phyloP scores from a whole-genome alignment of 2,329 filamentous ascomycete genomes.

The Neospermospora avenae region DNA sequence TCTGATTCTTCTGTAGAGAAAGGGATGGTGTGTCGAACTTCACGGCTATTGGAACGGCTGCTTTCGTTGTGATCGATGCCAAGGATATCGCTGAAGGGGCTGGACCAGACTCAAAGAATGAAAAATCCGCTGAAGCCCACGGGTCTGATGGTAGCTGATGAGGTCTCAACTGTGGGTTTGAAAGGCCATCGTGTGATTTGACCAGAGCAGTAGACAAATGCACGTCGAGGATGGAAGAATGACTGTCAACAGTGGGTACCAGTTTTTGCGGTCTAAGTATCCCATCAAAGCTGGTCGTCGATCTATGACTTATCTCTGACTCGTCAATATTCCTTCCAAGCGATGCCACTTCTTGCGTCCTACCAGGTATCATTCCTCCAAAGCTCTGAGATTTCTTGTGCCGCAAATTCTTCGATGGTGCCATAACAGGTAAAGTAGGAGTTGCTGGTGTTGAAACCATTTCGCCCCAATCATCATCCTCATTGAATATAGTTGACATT shows the following conservation, averaged over 20 bases:
- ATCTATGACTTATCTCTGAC: constrained; percentile 4
- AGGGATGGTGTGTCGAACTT: constrained; percentile 8
- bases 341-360: background rate
- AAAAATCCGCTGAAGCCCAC: constrained; percentile 38
- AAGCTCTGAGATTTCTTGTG: constrained; percentile 28
- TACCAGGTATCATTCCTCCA: background rate
- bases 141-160: constrained; percentile 25
- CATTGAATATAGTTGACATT: constrained; percentile 19
- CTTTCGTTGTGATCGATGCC: background rate
- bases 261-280: constrained; percentile 2
- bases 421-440: constrained; percentile 14
- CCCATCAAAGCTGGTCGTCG: constrained; percentile 9
- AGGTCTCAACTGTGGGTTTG: background rate
- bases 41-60: constrained; percentile 4
- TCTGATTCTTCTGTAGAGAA: constrained; percentile 15
- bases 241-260: background rate
- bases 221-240: background rate
- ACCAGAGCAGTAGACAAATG: background rate
- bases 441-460: constrained; percentile 36
- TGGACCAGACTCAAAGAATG: constrained; percentile 34
- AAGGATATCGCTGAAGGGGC: constrained; percentile 1
- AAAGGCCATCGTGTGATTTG: background rate
- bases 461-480: constrained; percentile 39
- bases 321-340: background rate
- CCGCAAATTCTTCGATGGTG: constrained; percentile 7